Evolutionary conservation across 495 filamentous ascomycete genomes (phyloP), one percentile per base, ranked within the genome.

Genomic region (Podospora bellae-mahoneyi): DNA sequence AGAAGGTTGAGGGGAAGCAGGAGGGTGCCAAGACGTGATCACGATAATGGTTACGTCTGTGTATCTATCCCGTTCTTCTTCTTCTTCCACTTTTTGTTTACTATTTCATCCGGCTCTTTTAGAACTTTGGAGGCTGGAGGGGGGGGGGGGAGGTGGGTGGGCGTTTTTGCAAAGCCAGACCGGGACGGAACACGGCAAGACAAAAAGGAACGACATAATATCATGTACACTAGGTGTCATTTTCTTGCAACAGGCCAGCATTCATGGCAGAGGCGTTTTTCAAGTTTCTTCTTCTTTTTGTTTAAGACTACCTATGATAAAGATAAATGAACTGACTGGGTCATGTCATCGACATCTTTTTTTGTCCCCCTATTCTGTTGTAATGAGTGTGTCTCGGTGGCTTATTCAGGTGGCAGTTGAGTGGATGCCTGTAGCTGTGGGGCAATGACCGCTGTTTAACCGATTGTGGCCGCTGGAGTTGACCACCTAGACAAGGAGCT

Each of bases 261-360:
- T 63, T 68, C 67, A 75, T 71, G 67, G 69, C 71, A 62, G 64
- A 48, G 73, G 73, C 71, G 73, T 75, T 75, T 60, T 30, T 48
- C 39, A 48, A 9, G 39, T 13, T 13, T 48, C 13, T 64, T 28
- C 2, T 39, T 44, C 2, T 62, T 63, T 63, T 63, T 20, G 16
- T 3, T 63, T 61, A 18, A 26, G 20, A 18, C 27, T 61, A 20
- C n/a, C 58, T 28, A 61, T 27, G 60, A 27, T 63, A 63, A 66
- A 65, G 32, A 54, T 68, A 54, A 44, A n/a, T 53, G 23, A 39
- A 68, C 44, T 66, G 65, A 34, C 68, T 68, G 65, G 66, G 27
- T 70, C 68, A 63, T 70, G 28, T 70, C 68, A 63, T 70, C 34
- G 30, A 39, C 23, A 18, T 61, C 6, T 30, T 30, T 16, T 30